These are phyloP conservation scores for Gracilaria gracilis DNA, from an alignment of 23 red algal species.

Conservation along the genomic window DNA sequence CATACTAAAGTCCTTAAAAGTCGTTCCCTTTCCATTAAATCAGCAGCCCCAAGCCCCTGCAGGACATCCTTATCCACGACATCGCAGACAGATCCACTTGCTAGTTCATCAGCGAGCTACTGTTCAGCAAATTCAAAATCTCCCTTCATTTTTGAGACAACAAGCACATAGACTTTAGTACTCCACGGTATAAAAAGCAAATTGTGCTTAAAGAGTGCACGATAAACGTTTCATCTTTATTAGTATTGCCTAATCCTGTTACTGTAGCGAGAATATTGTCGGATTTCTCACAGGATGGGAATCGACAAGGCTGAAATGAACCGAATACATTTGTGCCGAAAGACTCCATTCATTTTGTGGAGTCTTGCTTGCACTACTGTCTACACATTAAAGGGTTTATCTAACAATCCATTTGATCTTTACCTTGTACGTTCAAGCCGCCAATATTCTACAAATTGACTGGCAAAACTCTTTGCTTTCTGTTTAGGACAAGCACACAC, in stretches of 20 bases:
- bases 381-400: too few species aligned
- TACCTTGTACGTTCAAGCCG: too few species aligned
- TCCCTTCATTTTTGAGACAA: constrained; percentile 42
- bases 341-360: too few species aligned
- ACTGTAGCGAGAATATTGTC: constrained; percentile 39
- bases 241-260: constrained; percentile 6
- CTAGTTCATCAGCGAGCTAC: constrained; percentile 30
- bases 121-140: background rate
- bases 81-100: constrained; percentile 6
- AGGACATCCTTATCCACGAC: constrained; percentile 41
- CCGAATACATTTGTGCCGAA: too few species aligned
- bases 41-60: constrained; percentile 18
- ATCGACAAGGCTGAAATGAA: background rate
- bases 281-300: constrained; percentile 10
- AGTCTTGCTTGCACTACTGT: too few species aligned
- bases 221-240: constrained; percentile 62
- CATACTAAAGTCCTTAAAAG: constrained; percentile 35
- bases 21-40: constrained; percentile 38
- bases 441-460: too few species aligned
- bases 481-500: too few species aligned
- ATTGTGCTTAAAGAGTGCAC: too few species aligned
- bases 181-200: too few species aligned
- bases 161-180: constrained; percentile 79
- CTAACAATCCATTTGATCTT: too few species aligned
- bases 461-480: too few species aligned